Conservation (phyloP, 768 basidiomycete species). For the Leccinum ochraceum region DNA sequence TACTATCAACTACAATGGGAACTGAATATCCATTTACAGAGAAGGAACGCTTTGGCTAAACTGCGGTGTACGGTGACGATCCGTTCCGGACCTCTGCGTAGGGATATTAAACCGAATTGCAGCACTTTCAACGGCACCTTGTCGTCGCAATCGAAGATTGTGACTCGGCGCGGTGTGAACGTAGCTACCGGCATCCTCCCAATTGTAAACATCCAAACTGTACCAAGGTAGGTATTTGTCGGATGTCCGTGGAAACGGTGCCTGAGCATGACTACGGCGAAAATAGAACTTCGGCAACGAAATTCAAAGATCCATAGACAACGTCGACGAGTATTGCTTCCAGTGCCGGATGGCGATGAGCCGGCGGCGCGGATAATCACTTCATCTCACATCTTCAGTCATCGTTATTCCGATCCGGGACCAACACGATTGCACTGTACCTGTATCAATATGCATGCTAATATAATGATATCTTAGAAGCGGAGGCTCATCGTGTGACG, state of each 20-base stretch:
- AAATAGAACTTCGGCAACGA: slow-evolving; percentile 66
- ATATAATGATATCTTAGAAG: slow-evolving; percentile 17
- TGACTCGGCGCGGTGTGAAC: slow-evolving; percentile 61
- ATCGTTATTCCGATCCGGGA: slow-evolving; percentile 6
- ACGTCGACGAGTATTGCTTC: slow-evolving; percentile 70
- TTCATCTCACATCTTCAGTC: slow-evolving; percentile 5
- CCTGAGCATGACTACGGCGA: slow-evolving; percentile 9
- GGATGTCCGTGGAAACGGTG: slow-evolving; percentile 10
- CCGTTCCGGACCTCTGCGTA: slow-evolving; percentile 5
- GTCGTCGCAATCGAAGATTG: slow-evolving; percentile 78
- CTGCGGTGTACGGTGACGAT: slow-evolving; percentile 56
- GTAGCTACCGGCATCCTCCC: slow-evolving; percentile 59
- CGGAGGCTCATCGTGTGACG: slow-evolving; percentile 2
- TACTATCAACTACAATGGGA: not conserved
- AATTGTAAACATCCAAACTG: slow-evolving; percentile 56
- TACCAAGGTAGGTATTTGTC: slow-evolving; percentile 48
- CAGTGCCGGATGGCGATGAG: slow-evolving; percentile 63
- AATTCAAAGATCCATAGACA: slow-evolving; percentile 67
- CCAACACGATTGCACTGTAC: slow-evolving; percentile 29
- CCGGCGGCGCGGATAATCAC: slow-evolving; percentile 26
- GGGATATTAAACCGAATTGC: slow-evolving; percentile 13
- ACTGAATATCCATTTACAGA: slow-evolving; percentile 37
- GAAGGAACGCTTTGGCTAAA: slow-evolving; percentile 76
- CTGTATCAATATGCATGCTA: slow-evolving; percentile 27
- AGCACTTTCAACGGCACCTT: slow-evolving; percentile 82